phyloP scores from a whole-genome alignment of 2,329 filamentous ascomycete genomes.

The Esteya vermicola region DNA sequence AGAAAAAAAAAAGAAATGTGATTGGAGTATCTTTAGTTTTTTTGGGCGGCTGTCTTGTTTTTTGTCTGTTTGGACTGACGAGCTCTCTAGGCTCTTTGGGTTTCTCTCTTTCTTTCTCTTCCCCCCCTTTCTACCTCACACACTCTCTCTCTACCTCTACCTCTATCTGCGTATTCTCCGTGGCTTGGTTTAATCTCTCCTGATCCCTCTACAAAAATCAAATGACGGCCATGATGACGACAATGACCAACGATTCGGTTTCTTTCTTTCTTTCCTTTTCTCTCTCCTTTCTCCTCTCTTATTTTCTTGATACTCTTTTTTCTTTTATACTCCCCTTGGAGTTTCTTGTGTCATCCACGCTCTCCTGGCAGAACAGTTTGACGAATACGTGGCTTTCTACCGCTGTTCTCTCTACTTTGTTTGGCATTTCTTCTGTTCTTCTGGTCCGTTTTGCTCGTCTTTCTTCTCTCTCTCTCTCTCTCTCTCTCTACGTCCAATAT shows the following conservation, averaged over 20 bases:
- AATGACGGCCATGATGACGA: constrained; percentile 10
- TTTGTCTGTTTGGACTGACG: neutral
- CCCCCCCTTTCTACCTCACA: neutral
- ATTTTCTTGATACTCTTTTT: neutral
- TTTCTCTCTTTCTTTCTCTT: neutral
- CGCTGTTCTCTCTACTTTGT: neutral
- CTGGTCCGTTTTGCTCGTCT: no score
- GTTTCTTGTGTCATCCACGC: neutral
- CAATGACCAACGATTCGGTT: constrained; percentile 4
- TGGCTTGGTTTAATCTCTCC: neutral
- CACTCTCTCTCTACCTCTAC: neutral
- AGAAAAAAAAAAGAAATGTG: neutral
- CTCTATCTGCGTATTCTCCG: neutral
- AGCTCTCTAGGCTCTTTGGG: no score
- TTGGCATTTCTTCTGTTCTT: no score
- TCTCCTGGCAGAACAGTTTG: no score
- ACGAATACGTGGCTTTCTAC: neutral
- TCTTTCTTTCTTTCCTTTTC: neutral
- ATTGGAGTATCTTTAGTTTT: neutral
- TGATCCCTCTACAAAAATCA: neutral
- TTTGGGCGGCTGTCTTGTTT: neutral
- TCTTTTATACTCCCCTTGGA: neutral
- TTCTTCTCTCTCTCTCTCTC: no score
- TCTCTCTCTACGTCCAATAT: no score
- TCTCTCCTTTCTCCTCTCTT: neutral